Evolutionary conservation across 495 filamentous ascomycete genomes (phyloP), one percentile per base, ranked within the genome.

Genomic region (Daldinia vernicosa): DNA sequence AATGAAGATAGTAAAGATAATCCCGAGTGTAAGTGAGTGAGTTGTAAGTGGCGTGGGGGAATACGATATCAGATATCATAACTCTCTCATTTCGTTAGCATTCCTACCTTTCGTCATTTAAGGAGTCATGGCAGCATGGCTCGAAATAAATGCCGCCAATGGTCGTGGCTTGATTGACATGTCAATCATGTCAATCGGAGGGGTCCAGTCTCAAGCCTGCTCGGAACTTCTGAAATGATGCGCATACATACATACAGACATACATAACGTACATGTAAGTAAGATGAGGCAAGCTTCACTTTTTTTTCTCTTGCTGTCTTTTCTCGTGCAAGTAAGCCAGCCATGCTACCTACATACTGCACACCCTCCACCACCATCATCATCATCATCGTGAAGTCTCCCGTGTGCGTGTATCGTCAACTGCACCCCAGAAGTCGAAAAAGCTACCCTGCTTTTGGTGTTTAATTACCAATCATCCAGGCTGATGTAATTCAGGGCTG

Each of bases 231-330:
- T 30, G 19, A 27, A 37, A 70, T 60, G 47, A 52, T 53, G 58
- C 45, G 39, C 47, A 59, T 62, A 37, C 32, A 56, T 33, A 53
- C 17, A 60, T 37, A 40, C 7, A 19, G 22, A 47, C n/a, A 9
- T 32, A 32, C 30, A 33, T 33, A 33, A 33, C 32, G 6, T 4
- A 26, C 22, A 40, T 40, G 39, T 40, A 40, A 17, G 43, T 47
- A 47, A 47, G 43, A 47, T 47, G 43, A 47, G 58, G 65, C 53
- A 68, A 69, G 65, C 71, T 63, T 74, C 71, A 70, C 67, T 74
- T 74, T 65, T 58, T 17, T 19, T 43, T 4, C 14, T 24, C 9
- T 43, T 43, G n/a, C 8, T 39, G 2, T 43, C n/a, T 47, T 12
- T 22, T 24, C 19, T 22, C 22, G 43, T 47, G 43, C 3, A 47